phyloP scores from a whole-genome alignment of 148 eudicot species.

The Camellia sinensis region DNA sequence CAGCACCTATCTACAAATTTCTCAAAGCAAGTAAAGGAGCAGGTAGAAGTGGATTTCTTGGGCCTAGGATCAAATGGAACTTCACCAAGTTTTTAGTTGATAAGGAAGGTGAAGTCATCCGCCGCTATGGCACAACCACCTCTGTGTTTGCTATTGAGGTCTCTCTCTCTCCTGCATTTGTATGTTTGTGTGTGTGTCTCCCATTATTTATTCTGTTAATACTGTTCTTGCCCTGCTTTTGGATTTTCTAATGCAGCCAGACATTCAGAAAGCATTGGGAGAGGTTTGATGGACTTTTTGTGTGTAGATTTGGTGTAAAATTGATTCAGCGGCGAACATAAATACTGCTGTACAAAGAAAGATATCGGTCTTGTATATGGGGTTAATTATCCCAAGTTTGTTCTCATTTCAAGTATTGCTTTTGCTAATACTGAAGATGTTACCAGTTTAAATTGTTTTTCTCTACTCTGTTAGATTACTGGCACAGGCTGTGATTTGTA shows the following conservation, averaged over 20 bases:
- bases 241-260: constrained; percentile 34
- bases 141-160: constrained; percentile 64
- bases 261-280: constrained; percentile 52
- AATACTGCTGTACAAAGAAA: background rate
- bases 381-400: background rate
- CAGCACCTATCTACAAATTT: constrained; percentile 71
- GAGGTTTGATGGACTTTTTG: constrained; percentile 22
- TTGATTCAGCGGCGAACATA: background rate
- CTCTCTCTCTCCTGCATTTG: constrained; percentile 9
- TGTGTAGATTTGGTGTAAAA: background rate
- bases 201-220: background rate
- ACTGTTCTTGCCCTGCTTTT: background rate
- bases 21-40: constrained; percentile 48
- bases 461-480: background rate
- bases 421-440: background rate
- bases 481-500: background rate
- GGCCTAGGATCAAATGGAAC: constrained; percentile 79
- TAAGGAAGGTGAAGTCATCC: constrained; percentile 62
- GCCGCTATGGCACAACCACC: constrained; percentile 53
- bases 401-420: background rate
- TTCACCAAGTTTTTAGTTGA: constrained; percentile 82
- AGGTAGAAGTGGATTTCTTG: constrained; percentile 35
- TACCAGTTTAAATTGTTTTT: background rate
- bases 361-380: background rate
- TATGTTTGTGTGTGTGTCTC: background rate